Base-by-base conservation (phyloP, 164 flowering plant species). In the Sextonia rubra region DNA sequence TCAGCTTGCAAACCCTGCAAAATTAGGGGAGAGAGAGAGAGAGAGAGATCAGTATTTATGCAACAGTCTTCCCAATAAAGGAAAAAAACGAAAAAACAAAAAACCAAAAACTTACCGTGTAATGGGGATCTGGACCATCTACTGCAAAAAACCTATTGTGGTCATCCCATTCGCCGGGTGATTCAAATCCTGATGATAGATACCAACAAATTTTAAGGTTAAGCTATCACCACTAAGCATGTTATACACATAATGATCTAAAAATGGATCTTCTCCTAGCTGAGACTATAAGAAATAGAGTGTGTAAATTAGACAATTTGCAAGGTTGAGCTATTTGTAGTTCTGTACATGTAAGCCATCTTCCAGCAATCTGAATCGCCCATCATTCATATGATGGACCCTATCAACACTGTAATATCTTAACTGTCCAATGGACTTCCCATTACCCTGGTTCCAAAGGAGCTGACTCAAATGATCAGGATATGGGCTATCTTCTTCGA, bases 131-230 rank as follows among this genome's bases (percentile, higher is more conserved):
- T 29, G 77, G 86, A 88, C 93, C 92, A 85, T 89, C 95, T 80
- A 82, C 56, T 71, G 89, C 86, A 81, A 89, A 88, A 86, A 87
- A 66, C 68, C 83, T 84, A 55, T 81, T 79, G 71, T 89, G 91
- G 86, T 89, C 94, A 82, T 89, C 92, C 97, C 90, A 87, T 73
- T 90, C 90, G 8, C 78, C 77, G 68, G 89, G 83, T 78, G 93
- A 71, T 80, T 90, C 94, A 78, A 84, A 84, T 78, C 94, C 98
- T 91, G 64, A 55, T 70, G 32, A 69, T 49, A 66, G 25, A 52
- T 52, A 80, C 37, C 37, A 79, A 26, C 5, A 60, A 1, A 60
- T 20, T 12, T 55, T 7, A 71, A 11, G 29, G 55, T 3, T 17
- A 52, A 47, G 29, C 69, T 47, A 47, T 26, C 32, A 23, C 15